Evolutionary conservation across 768 basidiomycete species (phyloP).

Genomic region (Podaxis sp.): DNA sequence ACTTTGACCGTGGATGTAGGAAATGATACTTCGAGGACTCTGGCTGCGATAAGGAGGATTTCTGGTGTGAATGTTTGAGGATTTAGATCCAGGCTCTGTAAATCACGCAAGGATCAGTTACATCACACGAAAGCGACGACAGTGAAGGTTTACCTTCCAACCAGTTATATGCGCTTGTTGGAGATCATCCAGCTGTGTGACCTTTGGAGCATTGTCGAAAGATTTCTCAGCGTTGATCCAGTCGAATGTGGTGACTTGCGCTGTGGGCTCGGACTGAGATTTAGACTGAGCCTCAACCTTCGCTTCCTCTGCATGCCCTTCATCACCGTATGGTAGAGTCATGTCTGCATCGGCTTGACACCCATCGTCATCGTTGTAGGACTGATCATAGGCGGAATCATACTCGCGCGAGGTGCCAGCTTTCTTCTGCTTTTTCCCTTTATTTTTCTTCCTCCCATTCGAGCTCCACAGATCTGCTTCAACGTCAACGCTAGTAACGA

Average conservation of each 20-base stretch:
- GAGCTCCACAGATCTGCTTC: constrained; percentile 40
- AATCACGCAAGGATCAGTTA: not conserved
- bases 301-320: constrained; percentile 13
- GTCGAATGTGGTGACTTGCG: constrained; percentile 24
- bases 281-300: not conserved
- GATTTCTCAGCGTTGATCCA: constrained; percentile 29
- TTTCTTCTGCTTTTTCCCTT: constrained; percentile 29
- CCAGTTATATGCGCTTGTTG: constrained; percentile 31
- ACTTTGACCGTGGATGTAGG: constrained; percentile 14
- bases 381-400: not conserved
- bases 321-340: constrained; percentile 17
- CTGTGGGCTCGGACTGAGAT: not conserved
- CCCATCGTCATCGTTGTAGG: constrained; percentile 11
- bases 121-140: not conserved
- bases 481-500: constrained; percentile 72
- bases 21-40: constrained; percentile 23
- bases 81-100: constrained; percentile 55
- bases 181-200: constrained; percentile 24
- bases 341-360: constrained; percentile 15
- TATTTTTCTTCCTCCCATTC: constrained; percentile 20
- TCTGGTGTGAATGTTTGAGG: constrained; percentile 59
- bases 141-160: constrained; percentile 42
- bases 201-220: constrained; percentile 23
- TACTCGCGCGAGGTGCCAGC: not conserved
- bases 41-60: constrained; percentile 42